Evolutionary conservation across 108 stramenopile species (phyloP), one percentile per base, ranked within the genome.

Genomic region (Epithemia pelagica): DNA sequence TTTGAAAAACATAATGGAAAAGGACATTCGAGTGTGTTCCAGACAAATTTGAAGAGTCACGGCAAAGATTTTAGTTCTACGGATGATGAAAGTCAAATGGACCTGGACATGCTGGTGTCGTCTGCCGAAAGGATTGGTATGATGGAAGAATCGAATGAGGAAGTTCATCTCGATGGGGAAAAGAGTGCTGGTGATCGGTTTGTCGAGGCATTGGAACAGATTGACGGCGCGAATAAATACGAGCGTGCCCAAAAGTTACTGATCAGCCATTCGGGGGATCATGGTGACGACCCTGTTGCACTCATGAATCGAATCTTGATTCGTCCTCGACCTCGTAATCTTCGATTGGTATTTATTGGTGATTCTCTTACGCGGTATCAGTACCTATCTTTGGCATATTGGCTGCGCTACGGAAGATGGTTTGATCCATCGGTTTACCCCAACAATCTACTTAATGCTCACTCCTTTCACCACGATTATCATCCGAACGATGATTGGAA

Each of bases 281-380:
- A 46, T 15, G 37, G 15, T 15, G 37, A 46, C 37, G 37, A 46
- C 15, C 37, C 37, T 15, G 15, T 46, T 5, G 37, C 37, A 15
- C 10, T 10, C 37, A 46, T 5, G 10, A 46, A 46, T 46, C 10
- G 10, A 46, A 15, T 10, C 15, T 46, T 46, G 37, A 46, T 46
- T 46, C 37, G 37, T 15, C 37, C 37, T 10, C 65, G 65, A 55
- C 65, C 65, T 54, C 67, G 70, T 1, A 57, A 65, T 59, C 55
- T 71, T 3, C 64, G 66, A 27, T 33, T 81, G 8, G 67, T 69
- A 7, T 81, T 81, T 58, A 62, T 77, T 0, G 80, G 80, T 15
- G 80, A 81, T 46, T 73, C 71, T 20, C 28, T 81, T 29, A 74
- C 80, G 27, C 52, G 80, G 15, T 81, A 81, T 58, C 72, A 73